Base-by-base conservation (phyloP, 2,329 filamentous ascomycete genomes). In the Hirsutella rhossiliensis region DNA sequence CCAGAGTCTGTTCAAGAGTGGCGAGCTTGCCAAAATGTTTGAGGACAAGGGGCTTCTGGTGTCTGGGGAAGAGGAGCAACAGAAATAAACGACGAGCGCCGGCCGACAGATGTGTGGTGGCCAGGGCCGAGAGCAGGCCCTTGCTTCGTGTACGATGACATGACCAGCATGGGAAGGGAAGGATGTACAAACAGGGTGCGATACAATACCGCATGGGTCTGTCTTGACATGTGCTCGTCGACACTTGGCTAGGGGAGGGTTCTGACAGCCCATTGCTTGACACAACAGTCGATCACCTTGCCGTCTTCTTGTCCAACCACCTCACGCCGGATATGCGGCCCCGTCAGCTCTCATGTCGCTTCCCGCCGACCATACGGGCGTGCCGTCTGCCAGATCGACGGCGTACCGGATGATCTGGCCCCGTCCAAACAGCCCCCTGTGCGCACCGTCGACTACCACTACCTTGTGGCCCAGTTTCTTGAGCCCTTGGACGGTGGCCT, bases 1-100 rank as follows among this genome's bases (percentile, higher is more conserved):
- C 55, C 83, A 97, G 62, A 84, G 83, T 3, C 97, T 98, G 92
- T 90, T 97, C 69, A 86, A 96, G 67, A 94, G 87, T 59, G 92
- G 92, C 27, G 88, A 94, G 54, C 68, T 98, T 56, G 87, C 88
- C 9, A 94, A 94, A 73, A 65, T 97, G 62, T 72, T 98, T 41
- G 87, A 94, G 60, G 85, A 94, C 65, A 95, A 95, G 73, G 79
- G 80, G 49, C 86, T 97, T n/a, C 66, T 98, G 45, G 63, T 66
- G 3, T 73, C 80, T 47, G 78, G 52, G 5, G 63, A 81, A 41
- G 53, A 56, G 50, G 47, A 60, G 53, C 48, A 65, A 54, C 61
- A 63, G 28, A 9, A 27, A 27, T 5, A 18, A 9, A 12, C 11
- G 13, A n/a, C 37, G 13, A 9, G 20, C 11, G 13, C n/a, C 37